A percentile compares a stretch with the other conserved stretches of the same genome.
Evolutionary conservation across 2,329 filamentous ascomycete species (phyloP).

Genomic region (Thermochaetoides dissita): DNA sequence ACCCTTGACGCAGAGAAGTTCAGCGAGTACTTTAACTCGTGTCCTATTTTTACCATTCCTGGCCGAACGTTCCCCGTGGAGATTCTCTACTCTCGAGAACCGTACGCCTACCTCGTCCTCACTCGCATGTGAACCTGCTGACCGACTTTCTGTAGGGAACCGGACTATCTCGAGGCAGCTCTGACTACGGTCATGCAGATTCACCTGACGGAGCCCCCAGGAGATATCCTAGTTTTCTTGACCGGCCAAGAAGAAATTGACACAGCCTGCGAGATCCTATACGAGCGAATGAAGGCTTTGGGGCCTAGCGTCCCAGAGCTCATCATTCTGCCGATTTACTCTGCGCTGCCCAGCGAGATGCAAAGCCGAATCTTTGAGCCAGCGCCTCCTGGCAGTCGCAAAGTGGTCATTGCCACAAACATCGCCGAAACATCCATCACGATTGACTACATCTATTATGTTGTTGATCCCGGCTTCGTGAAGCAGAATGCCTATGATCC

Average conservation of each 20-base stretch:
- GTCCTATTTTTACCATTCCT: slow-evolving; percentile 92
- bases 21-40: slow-evolving; percentile 87
- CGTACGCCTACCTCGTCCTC: slow-evolving; percentile 21
- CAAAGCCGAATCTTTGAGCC: slow-evolving; percentile 92
- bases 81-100: slow-evolving; percentile 86
- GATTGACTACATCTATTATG: slow-evolving; percentile 94
- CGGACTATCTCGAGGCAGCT: slow-evolving; percentile 86
- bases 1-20: slow-evolving; percentile 97
- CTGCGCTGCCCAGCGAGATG: slow-evolving; percentile 81
- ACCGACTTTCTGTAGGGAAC: slow-evolving; percentile 37
- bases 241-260: slow-evolving; percentile 98
- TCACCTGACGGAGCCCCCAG: slow-evolving; percentile 78
- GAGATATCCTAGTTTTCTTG: slow-evolving; percentile 92
- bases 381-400: slow-evolving; percentile 69
- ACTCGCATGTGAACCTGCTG: not conserved
- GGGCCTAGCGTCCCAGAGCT: slow-evolving; percentile 84
- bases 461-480: slow-evolving; percentile 92
- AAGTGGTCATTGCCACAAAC: slow-evolving; percentile 95
- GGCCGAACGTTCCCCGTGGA: slow-evolving; percentile 92
- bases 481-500: slow-evolving; percentile 97
- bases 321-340: slow-evolving; percentile 91
- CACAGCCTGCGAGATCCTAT: slow-evolving; percentile 80
- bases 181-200: slow-evolving; percentile 98
- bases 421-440: slow-evolving; percentile 97
- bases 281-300: slow-evolving; percentile 89